A percentile compares a stretch with the other conserved stretches of the same genome.
Conservation (phyloP, 352 stramenopile species). For the Pilasporangium apinafurcum region DNA sequence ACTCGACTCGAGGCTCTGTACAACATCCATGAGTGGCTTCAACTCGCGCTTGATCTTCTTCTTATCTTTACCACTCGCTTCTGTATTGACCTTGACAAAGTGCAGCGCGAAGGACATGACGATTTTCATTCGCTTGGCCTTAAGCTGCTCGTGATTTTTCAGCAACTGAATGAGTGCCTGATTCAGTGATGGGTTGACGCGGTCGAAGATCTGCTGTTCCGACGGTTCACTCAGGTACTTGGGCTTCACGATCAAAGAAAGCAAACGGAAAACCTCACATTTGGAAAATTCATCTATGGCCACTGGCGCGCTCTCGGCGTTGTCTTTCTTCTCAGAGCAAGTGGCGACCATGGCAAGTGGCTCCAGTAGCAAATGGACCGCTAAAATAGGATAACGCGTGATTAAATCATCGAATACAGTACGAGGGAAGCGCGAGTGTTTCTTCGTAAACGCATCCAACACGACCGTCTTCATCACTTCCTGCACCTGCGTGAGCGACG, state of each 20-base stretch:
- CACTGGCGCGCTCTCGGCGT: conserved; percentile 2
- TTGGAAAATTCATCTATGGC: conserved; percentile 74
- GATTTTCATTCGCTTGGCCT: conserved; percentile 75
- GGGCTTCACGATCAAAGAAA: conserved; percentile 54
- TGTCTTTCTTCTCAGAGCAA: conserved; percentile 18
- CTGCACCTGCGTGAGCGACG: conserved; percentile 5
- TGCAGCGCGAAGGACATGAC: conserved; percentile 60
- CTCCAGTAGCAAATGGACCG: conserved; percentile 47
- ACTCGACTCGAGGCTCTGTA: conserved; percentile 39
- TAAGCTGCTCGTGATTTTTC: conserved; percentile 31
- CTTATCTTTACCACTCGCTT: conserved; percentile 10
- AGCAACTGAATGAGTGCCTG: conserved; percentile 40
- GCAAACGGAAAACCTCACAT: conserved; percentile 67
- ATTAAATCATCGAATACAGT: conserved; percentile 64
- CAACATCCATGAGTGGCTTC: conserved; percentile 26
- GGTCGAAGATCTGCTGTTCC: conserved; percentile 29
- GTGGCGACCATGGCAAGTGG: conserved; percentile 42
- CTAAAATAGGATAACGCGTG: conserved; percentile 38
- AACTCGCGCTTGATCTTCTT: conserved; percentile 35
- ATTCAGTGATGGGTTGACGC: conserved; percentile 24
- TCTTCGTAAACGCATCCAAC: conserved; percentile 72
- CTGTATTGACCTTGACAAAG: conserved; percentile 55
- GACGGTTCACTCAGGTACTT: conserved; percentile 32
- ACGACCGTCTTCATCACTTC: conserved; percentile 24
- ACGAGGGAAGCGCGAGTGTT: conserved; percentile 72